Conservation (phyloP, 768 basidiomycete species). For the Agaricus sinodeliciosus region DNA sequence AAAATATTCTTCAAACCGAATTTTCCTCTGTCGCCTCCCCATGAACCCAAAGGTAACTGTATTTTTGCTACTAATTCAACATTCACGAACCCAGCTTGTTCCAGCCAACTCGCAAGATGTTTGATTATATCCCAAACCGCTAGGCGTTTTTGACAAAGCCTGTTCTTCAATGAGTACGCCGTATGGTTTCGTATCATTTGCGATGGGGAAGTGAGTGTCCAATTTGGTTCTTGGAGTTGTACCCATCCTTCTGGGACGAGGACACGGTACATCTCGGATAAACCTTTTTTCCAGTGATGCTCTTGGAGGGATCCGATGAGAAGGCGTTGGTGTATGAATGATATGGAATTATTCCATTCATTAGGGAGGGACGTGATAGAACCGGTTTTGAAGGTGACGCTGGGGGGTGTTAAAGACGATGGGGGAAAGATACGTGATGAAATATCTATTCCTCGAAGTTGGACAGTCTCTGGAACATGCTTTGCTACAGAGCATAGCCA, state of each 20-base stretch:
- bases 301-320: neutral
- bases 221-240: slow-evolving; percentile 2
- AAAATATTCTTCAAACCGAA: neutral
- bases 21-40: neutral
- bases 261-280: slow-evolving; percentile 8
- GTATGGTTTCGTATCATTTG: neutral
- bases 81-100: slow-evolving; percentile 6
- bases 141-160: neutral
- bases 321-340: slow-evolving; percentile 1
- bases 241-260: slow-evolving; percentile 8
- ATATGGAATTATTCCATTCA: neutral
- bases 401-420: neutral
- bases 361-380: neutral
- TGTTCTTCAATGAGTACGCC: neutral
- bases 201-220: neutral
- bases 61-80: neutral
- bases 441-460: neutral
- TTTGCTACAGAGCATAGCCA: slow-evolving; percentile 1
- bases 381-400: neutral
- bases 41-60: neutral
- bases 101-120: neutral
- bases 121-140: neutral
- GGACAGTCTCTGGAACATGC: neutral
- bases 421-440: neutral
- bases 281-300: neutral